Evolutionary conservation across 768 basidiomycete genomes (phyloP), one percentile per base, ranked within the genome.

Genomic region (Hirschioporus abietinus): DNA sequence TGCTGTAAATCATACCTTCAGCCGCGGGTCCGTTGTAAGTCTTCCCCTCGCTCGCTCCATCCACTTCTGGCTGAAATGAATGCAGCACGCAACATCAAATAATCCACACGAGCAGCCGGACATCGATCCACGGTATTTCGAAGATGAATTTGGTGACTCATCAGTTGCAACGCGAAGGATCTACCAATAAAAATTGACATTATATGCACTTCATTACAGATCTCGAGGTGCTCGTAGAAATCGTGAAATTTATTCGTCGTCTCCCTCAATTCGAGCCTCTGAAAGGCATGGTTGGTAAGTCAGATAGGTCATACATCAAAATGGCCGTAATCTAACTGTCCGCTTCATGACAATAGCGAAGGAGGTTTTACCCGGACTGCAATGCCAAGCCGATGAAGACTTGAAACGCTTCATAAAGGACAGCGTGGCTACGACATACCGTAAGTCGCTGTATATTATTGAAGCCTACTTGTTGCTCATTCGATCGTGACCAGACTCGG

Each of bases 51-150:
- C 64, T 23, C 15, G 7, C 26, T 12, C 17, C 3, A 25, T n/a
- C 20, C 35, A 15, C 18, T 67, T 34, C 25, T 25, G 4, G 27
- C 20, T 30, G n/a, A 25, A 12, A 61, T 61, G 9, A 6, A 61
- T 15, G 26, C 52, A 70, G 69, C 80, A 81, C 58, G 70, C 71
- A 20, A 71, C 63, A 35, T 77, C 73, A 24, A 70, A 69, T 24
- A 75, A 82, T 66, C 78, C 80, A 3, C 63, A 64, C 1, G 75
- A 72, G 20, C 58, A 75, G 64, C 80, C 80, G 1, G 74, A 69
- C 25, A 75, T 81, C 59, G 80, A 83, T 68, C 82, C 82, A 7
- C 76, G 75, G 62, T 81, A 80, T 68, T 79, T 82, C 65, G 80
- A 79, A 65, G 72, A 76, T 64, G 77, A 80, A 59, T 74, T 77